Base-by-base conservation (phyloP, 305 asterid species). In the Lippia alba region DNA sequence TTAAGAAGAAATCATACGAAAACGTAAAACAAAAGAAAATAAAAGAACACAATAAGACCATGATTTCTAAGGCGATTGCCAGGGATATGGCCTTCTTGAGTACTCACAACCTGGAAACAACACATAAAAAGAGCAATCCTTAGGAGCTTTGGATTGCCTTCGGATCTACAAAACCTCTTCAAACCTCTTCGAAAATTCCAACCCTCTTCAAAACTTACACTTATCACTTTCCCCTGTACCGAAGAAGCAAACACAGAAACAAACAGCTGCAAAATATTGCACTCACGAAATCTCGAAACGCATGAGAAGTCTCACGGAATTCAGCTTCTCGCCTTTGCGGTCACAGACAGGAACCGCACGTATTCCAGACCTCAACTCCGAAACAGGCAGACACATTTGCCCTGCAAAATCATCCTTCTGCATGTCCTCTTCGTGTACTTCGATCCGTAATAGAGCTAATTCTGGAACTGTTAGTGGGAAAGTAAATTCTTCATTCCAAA, bases 361-460 rank as follows among this genome's bases (percentile, higher is more conserved):
- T 41, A 92, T 86, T 4, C 98, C 97, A 2, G 89, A 70, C 80
- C 85, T 83, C 74, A 92, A 74, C 77, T 90, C 98, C 0, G 91
- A 81, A 9, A 90, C 81, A 5, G 94, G 96, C 6, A 92, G 69
- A 55, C 98, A 92, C 12, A 79, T 92, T 73, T 92, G 96, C 24
- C 98, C 96, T 0, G 83, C 96, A 79, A 92, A 92, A 73, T 90
- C 96, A 51, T 92, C 96, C 85, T 90, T 90, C 79, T 86, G 74
- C 87, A 80, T 78, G 65, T 92, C 96, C 30, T 84, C 76, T 62
- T 92, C 98, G 2, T 87, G 94, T 17, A 88, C 96, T 68, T 92
- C 98, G 15, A 92, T 81, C 58, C 96, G 74, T 39, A 92, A 78
- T 46, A 92, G 66, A 48, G 98, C 96, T 36, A 92, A 75, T 77